Evolutionary conservation across 108 stramenopile species (phyloP), one percentile per base, ranked within the genome.

Genomic region (Skeletonema menzelii): DNA sequence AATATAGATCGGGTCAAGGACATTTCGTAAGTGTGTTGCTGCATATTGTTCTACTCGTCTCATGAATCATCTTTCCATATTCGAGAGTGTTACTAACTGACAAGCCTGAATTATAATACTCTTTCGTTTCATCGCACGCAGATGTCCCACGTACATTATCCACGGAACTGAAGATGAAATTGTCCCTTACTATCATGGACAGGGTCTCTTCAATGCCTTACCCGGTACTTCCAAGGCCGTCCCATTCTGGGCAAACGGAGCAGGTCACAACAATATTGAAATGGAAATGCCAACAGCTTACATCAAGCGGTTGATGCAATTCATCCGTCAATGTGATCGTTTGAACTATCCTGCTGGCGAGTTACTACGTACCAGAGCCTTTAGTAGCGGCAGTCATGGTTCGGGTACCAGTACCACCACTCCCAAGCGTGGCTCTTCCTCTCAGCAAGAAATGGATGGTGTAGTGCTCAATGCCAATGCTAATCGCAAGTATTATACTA

Each of bases 121-220:
- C 1, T 20, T 28, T 27, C 22, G 5, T 70, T 14, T 22, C 31
- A 20, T 28, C 13, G 19, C 15, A 11, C 13, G 55, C 70, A 82
- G 80, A 58, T 82, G 65, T 69, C 94, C 94, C 3, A 74, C 90
- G 8, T 93, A 88, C 17, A 81, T 92, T 53, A 73, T 87, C 31
- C 91, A 92, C 72, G 93, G 93, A 22, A 85, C 82, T 17, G 56
- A 85, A 24, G 93, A 92, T 65, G 86, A 80, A 63, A 79, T 92
- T 17, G 87, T 95, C 11, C 91, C 94, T n/a, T 89, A 87, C 57
- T 83, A 89, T 72, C 91, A 92, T 46, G 91, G 88, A 2, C 65
- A 77, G 59, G 81, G 78, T 10, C 74, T 92, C 15, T 89, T 87
- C 46, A 49, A 89, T 32, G 70, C 59, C 1, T 46, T 88, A 27